These are phyloP conservation scores for Ormosia emarginata DNA, from an alignment of 306 rosid genomes.

Conservation along the genomic window DNA sequence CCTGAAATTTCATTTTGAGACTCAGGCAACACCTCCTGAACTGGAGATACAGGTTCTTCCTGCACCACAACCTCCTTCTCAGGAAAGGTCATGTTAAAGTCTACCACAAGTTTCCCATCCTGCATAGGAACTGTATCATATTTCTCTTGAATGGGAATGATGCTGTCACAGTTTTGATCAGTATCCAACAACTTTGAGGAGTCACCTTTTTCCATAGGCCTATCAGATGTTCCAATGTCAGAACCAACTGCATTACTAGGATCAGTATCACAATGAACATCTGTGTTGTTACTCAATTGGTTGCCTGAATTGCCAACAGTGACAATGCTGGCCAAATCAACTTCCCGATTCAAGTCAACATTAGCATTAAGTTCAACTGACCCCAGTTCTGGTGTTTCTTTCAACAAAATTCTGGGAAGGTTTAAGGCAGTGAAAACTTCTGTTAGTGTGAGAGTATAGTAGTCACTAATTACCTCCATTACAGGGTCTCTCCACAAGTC, in stretches of 20 bases:
- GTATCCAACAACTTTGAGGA: neutral
- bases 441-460: constrained; percentile 32
- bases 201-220: constrained; percentile 4
- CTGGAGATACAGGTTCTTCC: constrained; percentile 11
- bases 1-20: constrained; percentile 17
- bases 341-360: neutral
- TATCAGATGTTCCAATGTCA: neutral
- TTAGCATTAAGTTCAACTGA: constrained; percentile 21
- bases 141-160: constrained; percentile 9
- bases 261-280: neutral
- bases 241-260: constrained; percentile 8
- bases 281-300: no score
- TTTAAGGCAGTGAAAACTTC: constrained; percentile 35
- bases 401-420: constrained; percentile 25
- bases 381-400: constrained; percentile 19
- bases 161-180: constrained; percentile 7
- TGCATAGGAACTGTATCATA: constrained; percentile 3
- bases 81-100: neutral
- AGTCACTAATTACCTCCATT: constrained; percentile 47
- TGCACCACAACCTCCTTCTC: constrained; percentile 15
- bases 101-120: neutral
- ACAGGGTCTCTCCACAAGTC: constrained; percentile 64
- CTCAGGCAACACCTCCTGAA: constrained; percentile 8
- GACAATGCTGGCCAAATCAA: neutral
- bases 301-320: neutral